Evolutionary conservation across 306 rosid genomes (phyloP).

Genomic region (Rubus parviflorus): DNA sequence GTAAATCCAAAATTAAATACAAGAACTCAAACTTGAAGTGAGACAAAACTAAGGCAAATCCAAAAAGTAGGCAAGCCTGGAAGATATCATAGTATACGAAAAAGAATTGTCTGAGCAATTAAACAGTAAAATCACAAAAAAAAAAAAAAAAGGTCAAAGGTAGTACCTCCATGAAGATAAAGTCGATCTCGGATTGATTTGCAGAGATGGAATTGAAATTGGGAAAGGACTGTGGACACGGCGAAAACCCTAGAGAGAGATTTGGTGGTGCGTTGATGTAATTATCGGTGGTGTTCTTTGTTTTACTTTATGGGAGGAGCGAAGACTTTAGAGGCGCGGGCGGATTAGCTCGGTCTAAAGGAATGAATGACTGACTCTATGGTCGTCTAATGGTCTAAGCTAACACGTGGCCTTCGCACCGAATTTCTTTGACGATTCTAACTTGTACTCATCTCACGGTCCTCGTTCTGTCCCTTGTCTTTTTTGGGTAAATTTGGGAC

Average conservation of each 20-base stretch:
- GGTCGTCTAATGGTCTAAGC: slow-evolving; percentile 18
- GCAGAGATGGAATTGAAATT: neutral
- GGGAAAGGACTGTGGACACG: neutral
- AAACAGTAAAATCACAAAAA: neutral
- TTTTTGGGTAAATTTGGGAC: neutral
- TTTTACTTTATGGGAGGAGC: neutral
- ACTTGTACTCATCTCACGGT: neutral
- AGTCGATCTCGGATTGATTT: neutral
- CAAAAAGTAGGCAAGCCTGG: neutral
- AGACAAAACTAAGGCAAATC: neutral
- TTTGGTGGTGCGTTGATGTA: neutral
- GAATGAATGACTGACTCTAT: neutral
- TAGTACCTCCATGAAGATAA: slow-evolving; percentile 33
- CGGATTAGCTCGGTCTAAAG: neutral
- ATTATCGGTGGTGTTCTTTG: neutral
- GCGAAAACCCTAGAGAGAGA: slow-evolving; percentile 32
- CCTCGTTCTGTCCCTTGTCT: neutral
- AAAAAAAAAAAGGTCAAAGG: neutral
- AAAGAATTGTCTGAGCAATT: neutral
- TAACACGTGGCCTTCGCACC: slow-evolving; percentile 49
- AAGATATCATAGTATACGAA: neutral
- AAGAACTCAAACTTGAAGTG: neutral
- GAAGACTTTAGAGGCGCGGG: neutral
- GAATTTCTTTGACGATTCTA: slow-evolving; percentile 29
- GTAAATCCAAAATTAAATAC: neutral